These are phyloP conservation scores for Cryptosporidium viatorum DNA, from an alignment of 169 alveolate species.

Conservation along the genomic window DNA sequence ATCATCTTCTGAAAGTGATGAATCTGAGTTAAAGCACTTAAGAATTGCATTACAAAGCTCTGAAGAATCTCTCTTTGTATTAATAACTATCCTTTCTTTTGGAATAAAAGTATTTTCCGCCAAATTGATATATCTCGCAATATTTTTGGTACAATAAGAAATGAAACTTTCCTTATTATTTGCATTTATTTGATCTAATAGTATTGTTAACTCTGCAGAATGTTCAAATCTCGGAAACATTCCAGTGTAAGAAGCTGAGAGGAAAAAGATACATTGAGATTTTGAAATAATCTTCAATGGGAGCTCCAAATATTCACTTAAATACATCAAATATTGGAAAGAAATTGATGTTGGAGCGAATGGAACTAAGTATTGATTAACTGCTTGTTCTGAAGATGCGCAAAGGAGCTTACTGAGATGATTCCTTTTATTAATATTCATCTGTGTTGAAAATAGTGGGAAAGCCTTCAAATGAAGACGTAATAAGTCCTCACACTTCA, in stretches of 20 bases:
- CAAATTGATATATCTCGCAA: conserved; percentile 44
- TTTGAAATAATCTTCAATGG: conserved; percentile 28
- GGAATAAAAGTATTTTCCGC: conserved; percentile 30
- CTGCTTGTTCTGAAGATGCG: conserved; percentile 29
- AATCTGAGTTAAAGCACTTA: conserved; percentile 11
- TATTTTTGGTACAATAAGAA: neutral
- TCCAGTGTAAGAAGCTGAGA: conserved; percentile 72
- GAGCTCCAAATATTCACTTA: conserved; percentile 47
- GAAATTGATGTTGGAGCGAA: conserved; percentile 45
- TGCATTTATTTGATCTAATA: neutral
- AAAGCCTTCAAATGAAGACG: conserved; percentile 19
- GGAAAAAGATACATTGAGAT: conserved; percentile 41
- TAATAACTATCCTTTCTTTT: conserved; percentile 22
- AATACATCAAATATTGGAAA: conserved; percentile 48
- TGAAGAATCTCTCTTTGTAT: conserved; percentile 11
- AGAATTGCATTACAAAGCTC: conserved; percentile 35
- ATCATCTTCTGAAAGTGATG: conserved; percentile 15
- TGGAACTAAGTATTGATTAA: conserved; percentile 23
- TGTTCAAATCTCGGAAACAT: conserved; percentile 56
- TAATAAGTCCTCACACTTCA: conserved; percentile 31
- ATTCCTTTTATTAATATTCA: neutral
- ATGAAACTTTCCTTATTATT: neutral
- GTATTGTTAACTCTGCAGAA: conserved; percentile 34
- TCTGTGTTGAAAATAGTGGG: conserved; percentile 7
- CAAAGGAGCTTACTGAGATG: conserved; percentile 30